A percentile compares a stretch with the other conserved stretches of the same genome.
phyloP scores from a whole-genome alignment of 116 monocot species.

The Dioscorea cayenensis region DNA sequence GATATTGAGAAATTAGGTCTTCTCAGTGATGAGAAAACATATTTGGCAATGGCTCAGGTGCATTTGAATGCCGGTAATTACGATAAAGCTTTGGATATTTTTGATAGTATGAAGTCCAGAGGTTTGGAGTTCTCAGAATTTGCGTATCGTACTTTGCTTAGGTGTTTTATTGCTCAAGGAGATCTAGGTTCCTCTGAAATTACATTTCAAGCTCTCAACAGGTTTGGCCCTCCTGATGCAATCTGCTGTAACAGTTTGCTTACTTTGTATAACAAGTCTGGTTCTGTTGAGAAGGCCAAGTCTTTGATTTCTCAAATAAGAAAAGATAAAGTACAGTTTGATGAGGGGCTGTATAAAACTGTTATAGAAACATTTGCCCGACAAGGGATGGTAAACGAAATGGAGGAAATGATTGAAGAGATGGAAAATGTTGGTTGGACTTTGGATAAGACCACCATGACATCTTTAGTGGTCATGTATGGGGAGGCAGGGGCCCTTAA shows the following conservation, averaged over 20 bases:
- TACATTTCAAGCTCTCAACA: conserved; percentile 48
- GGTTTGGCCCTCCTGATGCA: conserved; percentile 39
- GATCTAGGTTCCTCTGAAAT: conserved; percentile 70
- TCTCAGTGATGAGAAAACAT: conserved; percentile 78
- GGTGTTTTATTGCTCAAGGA: conserved; percentile 61
- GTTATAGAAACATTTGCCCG: conserved; percentile 63
- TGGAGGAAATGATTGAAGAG: conserved; percentile 55
- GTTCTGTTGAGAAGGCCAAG: conserved; percentile 68
- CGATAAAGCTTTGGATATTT: conserved; percentile 60
- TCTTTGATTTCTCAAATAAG: conserved; percentile 51
- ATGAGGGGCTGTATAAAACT: conserved; percentile 57
- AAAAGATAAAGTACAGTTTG: conserved; percentile 44
- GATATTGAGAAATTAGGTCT: conserved; percentile 59
- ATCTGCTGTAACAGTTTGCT: conserved; percentile 66
- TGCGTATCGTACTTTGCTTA: conserved; percentile 57
- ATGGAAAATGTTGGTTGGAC: conserved; percentile 45
- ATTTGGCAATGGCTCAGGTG: conserved; percentile 85
- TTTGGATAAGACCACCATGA: conserved; percentile 46
- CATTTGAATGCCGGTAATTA: conserved; percentile 60
- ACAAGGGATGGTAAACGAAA: conserved; percentile 52
- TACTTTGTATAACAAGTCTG: conserved; percentile 57
- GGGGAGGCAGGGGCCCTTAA: conserved; percentile 53
- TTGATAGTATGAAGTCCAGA: conserved; percentile 63
- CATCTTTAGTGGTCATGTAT: conserved; percentile 64
- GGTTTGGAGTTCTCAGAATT: conserved; percentile 58